Evolutionary conservation across 2,329 filamentous ascomycete species (phyloP).

Genomic region (Aspergillus cejpii): DNA sequence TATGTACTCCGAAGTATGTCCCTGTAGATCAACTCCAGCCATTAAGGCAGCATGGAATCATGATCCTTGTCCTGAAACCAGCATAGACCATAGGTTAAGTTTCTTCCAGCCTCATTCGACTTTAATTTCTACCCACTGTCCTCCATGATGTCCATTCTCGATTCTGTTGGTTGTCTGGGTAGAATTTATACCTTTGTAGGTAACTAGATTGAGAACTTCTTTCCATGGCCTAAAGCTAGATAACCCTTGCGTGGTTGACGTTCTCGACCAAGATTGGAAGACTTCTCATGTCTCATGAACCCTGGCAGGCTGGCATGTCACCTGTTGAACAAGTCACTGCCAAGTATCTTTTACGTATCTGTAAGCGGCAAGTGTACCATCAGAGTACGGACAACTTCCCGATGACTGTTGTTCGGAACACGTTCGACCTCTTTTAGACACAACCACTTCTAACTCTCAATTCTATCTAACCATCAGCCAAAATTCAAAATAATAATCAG

Average conservation of each 20-base stretch:
- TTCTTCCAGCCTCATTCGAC: conserved; percentile 2
- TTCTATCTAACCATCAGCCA: too few species aligned
- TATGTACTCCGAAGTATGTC: not conserved
- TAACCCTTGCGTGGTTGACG: conserved; percentile 8
- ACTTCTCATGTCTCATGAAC: too few species aligned
- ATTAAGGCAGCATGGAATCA: not conserved
- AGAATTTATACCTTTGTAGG: conserved; percentile 1
- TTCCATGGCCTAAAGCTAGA: not conserved
- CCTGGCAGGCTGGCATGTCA: not conserved
- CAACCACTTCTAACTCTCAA: conserved; percentile 13
- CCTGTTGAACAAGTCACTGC: conserved; percentile 13
- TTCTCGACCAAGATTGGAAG: conserved; percentile 7
- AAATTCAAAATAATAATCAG: not conserved
- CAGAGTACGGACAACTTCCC: conserved; percentile 11
- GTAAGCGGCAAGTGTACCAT: conserved; percentile 18
- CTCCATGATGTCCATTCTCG: too few species aligned
- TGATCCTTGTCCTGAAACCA: conserved; percentile 9
- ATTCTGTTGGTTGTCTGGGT: too few species aligned
- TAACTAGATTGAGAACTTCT: too few species aligned
- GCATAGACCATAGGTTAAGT: conserved; percentile 2
- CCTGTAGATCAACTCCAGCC: not conserved
- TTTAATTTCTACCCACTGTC: conserved; percentile 7
- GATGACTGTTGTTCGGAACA: conserved; percentile 18
- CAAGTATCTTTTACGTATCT: conserved; percentile 18
- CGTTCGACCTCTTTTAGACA: conserved; percentile 10